Evolutionary conservation across 2,329 filamentous ascomycete genomes (phyloP).

Genomic region (Nannizziopsis barbatae): DNA sequence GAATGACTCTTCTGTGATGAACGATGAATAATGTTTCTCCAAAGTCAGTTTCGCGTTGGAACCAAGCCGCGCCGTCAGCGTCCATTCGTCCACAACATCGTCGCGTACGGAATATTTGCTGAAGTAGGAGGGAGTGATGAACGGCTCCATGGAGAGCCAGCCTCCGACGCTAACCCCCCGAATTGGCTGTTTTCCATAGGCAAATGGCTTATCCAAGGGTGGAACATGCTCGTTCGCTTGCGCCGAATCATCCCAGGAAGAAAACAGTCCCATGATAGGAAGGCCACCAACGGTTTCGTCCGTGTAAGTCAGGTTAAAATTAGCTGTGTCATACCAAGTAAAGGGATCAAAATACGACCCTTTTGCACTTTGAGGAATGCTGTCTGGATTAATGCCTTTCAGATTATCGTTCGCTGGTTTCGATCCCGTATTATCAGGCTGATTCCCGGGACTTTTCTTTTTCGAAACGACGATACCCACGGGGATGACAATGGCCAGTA

Average conservation of each 20-base stretch:
- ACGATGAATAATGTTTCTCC: conserved; percentile 86
- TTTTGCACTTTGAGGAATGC: conserved; percentile 54
- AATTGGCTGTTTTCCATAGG: conserved; percentile 67
- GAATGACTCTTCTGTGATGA: conserved; percentile 76
- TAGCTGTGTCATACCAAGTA: conserved; percentile 76
- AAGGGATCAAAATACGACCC: conserved; percentile 79
- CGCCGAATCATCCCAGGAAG: conserved; percentile 72
- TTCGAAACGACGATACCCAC: conserved; percentile 56
- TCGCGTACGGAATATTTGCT: conserved; percentile 49
- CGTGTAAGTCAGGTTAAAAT: conserved; percentile 94
- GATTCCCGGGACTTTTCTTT: conserved; percentile 39
- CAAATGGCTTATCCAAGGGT: conserved; percentile 62
- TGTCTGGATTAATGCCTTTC: conserved; percentile 42
- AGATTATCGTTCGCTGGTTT: conserved; percentile 38
- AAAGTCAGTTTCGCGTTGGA: conserved; percentile 53
- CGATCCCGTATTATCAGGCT: conserved; percentile 18
- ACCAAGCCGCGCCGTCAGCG: conserved; percentile 61
- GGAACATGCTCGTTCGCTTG: conserved; percentile 70
- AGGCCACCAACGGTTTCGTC: conserved; percentile 70
- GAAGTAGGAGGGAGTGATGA: conserved; percentile 90
- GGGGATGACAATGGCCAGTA: conserved; percentile 57
- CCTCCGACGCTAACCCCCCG: conserved; percentile 87
- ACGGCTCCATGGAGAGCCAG: conserved; percentile 88
- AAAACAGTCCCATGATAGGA: conserved; percentile 81
- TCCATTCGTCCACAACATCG: conserved; percentile 79